phyloP scores from a whole-genome alignment of 352 stramenopile species.

The Globisporangium uncinulatum region DNA sequence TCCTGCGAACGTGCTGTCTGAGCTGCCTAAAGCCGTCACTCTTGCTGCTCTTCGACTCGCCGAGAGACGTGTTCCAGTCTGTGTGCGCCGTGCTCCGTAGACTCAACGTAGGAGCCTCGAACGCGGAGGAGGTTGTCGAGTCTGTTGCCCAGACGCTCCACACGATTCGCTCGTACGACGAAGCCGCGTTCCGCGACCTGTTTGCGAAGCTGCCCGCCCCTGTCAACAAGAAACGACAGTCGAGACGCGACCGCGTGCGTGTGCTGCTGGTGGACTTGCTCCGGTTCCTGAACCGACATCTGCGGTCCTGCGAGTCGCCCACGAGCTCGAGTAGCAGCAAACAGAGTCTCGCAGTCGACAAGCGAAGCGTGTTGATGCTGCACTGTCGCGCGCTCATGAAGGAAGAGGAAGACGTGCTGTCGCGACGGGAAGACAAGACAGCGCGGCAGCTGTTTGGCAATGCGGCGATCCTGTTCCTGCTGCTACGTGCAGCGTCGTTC shows the following conservation, averaged over 20 bases:
- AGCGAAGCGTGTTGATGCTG: conserved; percentile 31
- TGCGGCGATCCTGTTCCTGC: conserved; percentile 44
- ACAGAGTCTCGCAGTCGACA: conserved; percentile 12
- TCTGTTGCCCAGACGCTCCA: conserved; percentile 27
- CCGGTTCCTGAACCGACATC: conserved; percentile 29
- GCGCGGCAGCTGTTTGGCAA: conserved; percentile 42
- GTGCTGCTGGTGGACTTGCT: conserved; percentile 32
- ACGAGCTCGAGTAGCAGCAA: background rate
- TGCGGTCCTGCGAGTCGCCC: conserved; percentile 2
- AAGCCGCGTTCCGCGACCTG: conserved; percentile 26
- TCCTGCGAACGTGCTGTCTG: conserved; percentile 32
- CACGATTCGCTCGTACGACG: conserved; percentile 26
- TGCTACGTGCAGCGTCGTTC: conserved; percentile 14
- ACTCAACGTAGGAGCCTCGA: no score
- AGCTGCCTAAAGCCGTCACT: conserved; percentile 40
- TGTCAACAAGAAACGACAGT: conserved; percentile 39
- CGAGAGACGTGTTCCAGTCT: conserved; percentile 34
- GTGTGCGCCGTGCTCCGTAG: conserved; percentile 12
- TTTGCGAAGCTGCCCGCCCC: conserved; percentile 23
- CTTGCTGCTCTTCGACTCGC: conserved; percentile 53
- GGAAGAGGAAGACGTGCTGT: conserved; percentile 51
- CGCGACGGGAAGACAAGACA: conserved; percentile 35
- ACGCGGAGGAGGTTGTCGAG: conserved; percentile 19
- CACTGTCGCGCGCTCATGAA: conserved; percentile 58
- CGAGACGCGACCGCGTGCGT: conserved; percentile 40